These are phyloP conservation scores for Boletus rubroflammeus DNA, from an alignment of 768 basidiomycete genomes.

Conservation along the genomic window DNA sequence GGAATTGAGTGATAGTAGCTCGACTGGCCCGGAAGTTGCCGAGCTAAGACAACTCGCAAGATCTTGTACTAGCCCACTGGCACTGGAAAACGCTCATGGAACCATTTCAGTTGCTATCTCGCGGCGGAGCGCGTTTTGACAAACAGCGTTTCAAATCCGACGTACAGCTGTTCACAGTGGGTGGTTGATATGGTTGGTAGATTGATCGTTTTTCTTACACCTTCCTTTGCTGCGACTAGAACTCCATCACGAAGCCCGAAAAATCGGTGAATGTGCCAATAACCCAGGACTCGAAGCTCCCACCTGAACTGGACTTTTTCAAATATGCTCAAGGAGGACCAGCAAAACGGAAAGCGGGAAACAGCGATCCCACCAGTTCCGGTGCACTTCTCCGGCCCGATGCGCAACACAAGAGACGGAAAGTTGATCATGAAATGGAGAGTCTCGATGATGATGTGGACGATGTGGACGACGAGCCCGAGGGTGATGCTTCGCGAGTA, in stretches of 20 bases:
- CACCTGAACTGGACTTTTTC: slow-evolving; percentile 86
- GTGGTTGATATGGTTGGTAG: slow-evolving; percentile 6
- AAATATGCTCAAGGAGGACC: slow-evolving; percentile 65
- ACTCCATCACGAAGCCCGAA: slow-evolving; percentile 20
- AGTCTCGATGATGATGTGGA: slow-evolving; percentile 19
- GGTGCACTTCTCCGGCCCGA: slow-evolving; percentile 7
- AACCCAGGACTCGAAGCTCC: slow-evolving; percentile 51
- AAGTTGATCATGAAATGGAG: slow-evolving; percentile 24
- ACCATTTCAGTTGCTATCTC: slow-evolving; percentile 84
- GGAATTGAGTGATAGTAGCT: not conserved
- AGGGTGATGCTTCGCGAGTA: slow-evolving; percentile 24
- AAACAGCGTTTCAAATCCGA: slow-evolving; percentile 70
- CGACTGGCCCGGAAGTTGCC: slow-evolving; percentile 15
- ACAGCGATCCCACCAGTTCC: slow-evolving; percentile 14
- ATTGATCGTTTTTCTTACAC: not conserved
- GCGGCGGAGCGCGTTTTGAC: slow-evolving; percentile 81
- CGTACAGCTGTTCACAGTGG: slow-evolving; percentile 65
- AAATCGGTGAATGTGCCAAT: slow-evolving; percentile 21
- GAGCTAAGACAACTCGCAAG: not conserved
- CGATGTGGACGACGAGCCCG: slow-evolving; percentile 22
- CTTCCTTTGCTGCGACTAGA: slow-evolving; percentile 18
- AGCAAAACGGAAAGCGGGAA: slow-evolving; percentile 48
- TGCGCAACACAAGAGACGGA: slow-evolving; percentile 29
- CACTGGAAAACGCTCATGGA: slow-evolving; percentile 49
- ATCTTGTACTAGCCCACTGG: not conserved